Evolutionary conservation across 208 protist genomes (phyloP).

Genomic region (Acanthamoeba sp.): DNA sequence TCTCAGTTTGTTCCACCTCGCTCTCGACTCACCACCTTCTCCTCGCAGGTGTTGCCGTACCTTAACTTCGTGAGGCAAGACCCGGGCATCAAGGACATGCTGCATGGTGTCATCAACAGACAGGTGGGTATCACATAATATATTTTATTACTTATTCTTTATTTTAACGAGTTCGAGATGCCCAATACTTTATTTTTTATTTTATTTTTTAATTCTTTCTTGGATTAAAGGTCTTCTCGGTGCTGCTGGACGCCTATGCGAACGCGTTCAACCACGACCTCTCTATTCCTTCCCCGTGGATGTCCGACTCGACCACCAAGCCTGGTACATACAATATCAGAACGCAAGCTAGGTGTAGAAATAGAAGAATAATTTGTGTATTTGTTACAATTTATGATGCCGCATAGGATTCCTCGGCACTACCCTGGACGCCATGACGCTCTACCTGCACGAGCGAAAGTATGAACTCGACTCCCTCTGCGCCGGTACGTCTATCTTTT

Average conservation of each 20-base stretch:
- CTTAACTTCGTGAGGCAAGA: conserved; percentile 69
- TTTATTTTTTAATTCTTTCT: neutral
- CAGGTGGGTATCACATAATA: too few relatives aligned
- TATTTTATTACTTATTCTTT: too few relatives aligned
- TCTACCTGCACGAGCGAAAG: conserved; percentile 79
- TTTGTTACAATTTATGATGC: too few relatives aligned
- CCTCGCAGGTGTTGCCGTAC: conserved; percentile 73
- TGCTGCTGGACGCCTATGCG: conserved; percentile 84
- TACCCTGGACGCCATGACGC: conserved; percentile 38
- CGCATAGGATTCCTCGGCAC: conserved; percentile 33
- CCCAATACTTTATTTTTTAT: too few relatives aligned
- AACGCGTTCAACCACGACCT: conserved; percentile 82
- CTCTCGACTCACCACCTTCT: too few relatives aligned
- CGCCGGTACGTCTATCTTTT: conserved; percentile 57
- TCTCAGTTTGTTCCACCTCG: too few relatives aligned
- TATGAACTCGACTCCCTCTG: conserved; percentile 83
- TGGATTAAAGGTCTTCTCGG: neutral
- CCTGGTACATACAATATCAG: too few relatives aligned
- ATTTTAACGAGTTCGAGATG: too few relatives aligned
- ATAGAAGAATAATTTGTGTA: too few relatives aligned
- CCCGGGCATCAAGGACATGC: conserved; percentile 7
- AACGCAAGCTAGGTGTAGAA: too few relatives aligned
- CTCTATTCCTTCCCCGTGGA: neutral
- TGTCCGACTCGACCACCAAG: conserved; percentile 33
- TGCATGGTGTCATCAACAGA: conserved; percentile 74